Evolutionary conservation across 257 asterid genomes (phyloP).

Genomic region (Linderniella brevidens): DNA sequence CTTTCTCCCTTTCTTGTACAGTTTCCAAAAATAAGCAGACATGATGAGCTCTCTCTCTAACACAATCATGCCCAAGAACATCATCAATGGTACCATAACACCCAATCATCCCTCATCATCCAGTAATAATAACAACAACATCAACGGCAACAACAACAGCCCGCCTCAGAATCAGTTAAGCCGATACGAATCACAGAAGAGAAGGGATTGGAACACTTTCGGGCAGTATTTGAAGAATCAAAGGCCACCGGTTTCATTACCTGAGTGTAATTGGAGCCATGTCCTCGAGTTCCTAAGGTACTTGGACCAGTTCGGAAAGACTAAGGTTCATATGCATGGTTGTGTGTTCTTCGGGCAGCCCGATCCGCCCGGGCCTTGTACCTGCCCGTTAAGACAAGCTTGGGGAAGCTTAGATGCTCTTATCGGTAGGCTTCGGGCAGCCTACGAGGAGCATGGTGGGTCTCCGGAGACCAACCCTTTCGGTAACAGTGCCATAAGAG

Average conservation of each 20-base stretch:
- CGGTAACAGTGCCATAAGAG: constrained; percentile 50
- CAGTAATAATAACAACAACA: too few relatives aligned
- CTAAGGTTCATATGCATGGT: constrained; percentile 20
- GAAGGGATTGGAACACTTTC: constrained; percentile 58
- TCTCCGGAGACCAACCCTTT: constrained; percentile 59
- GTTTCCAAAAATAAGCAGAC: too few relatives aligned
- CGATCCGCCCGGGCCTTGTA: constrained; percentile 65
- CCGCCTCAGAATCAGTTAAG: constrained; percentile 11
- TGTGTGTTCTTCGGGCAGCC: constrained; percentile 71
- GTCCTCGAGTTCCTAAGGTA: constrained; percentile 55
- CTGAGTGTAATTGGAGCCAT: constrained; percentile 56
- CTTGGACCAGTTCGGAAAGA: constrained; percentile 47
- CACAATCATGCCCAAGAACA: too few relatives aligned
- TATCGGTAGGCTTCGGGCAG: constrained; percentile 63
- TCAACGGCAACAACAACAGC: too few relatives aligned
- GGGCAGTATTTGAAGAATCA: constrained; percentile 62
- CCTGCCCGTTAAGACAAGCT: constrained; percentile 60
- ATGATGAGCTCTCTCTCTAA: too few relatives aligned
- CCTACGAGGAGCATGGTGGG: constrained; percentile 76
- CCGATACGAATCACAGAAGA: constrained; percentile 39
- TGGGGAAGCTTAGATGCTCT: constrained; percentile 68
- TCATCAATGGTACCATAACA: too few relatives aligned
- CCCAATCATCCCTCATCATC: too few relatives aligned
- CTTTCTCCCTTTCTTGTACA: too few relatives aligned
- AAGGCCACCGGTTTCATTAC: constrained; percentile 40